Evolutionary conservation across 2,329 filamentous ascomycete species (phyloP).

Genomic region (Calonectria fujianensis): DNA sequence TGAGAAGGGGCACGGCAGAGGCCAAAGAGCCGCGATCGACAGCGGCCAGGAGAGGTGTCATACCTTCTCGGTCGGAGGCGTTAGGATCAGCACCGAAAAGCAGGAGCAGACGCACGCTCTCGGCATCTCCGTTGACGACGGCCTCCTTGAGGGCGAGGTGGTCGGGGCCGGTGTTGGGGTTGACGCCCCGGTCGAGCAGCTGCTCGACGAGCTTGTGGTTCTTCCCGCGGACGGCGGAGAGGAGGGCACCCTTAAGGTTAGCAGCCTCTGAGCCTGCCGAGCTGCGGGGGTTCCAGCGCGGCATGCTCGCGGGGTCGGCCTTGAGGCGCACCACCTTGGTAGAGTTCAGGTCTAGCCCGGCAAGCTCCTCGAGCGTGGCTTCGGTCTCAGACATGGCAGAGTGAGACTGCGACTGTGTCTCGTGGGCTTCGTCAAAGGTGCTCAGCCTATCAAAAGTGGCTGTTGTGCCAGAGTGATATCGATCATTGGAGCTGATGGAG

Average conservation of each 20-base stretch:
- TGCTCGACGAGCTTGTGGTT: slow-evolving; percentile 76
- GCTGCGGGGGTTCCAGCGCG: slow-evolving; percentile 70
- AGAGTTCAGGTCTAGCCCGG: slow-evolving; percentile 63
- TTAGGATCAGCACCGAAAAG: slow-evolving; percentile 76
- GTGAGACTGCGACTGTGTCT: slow-evolving; percentile 50
- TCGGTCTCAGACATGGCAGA: slow-evolving; percentile 53
- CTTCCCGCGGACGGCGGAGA: slow-evolving; percentile 72
- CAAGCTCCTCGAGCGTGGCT: slow-evolving; percentile 57
- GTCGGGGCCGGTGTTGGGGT: slow-evolving; percentile 68
- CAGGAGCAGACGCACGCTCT: slow-evolving; percentile 73
- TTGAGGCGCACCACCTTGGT: slow-evolving; percentile 68
- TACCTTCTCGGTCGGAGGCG: slow-evolving; percentile 66
- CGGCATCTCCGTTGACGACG: slow-evolving; percentile 69
- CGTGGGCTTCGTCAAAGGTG: slow-evolving; percentile 57
- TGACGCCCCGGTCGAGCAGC: slow-evolving; percentile 74
- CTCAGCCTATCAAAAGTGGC: slow-evolving; percentile 55
- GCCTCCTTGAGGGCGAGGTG: slow-evolving; percentile 72
- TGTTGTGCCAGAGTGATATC: slow-evolving; percentile 54
- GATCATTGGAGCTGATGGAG: slow-evolving; percentile 58
- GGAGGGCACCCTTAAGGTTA: slow-evolving; percentile 68
- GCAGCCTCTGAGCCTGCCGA: slow-evolving; percentile 64
- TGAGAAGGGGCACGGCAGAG: slow-evolving; percentile 75
- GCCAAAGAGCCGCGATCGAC: slow-evolving; percentile 73
- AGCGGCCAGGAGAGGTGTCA: slow-evolving; percentile 71
- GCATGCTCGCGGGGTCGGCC: slow-evolving; percentile 70